Evolutionary conservation across 179 eudicot genomes (phyloP).

Genomic region (Silene coronaria): DNA sequence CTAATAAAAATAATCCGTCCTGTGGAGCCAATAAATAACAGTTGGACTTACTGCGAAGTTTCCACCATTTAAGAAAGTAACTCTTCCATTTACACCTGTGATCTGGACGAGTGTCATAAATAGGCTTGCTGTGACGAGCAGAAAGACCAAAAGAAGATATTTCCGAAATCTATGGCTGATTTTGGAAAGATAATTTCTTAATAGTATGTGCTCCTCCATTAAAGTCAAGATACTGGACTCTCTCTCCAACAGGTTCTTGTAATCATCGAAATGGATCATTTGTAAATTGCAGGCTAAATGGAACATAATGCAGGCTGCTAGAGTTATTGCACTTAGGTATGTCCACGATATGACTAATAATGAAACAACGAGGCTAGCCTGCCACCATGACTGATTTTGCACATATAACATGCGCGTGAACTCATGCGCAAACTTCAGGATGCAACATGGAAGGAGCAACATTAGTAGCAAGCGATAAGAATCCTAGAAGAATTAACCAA

Average conservation of each 20-base stretch:
- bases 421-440: conserved; percentile 67
- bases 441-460: conserved; percentile 57
- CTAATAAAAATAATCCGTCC: background rate
- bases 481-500: conserved; percentile 37
- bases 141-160: conserved; percentile 48
- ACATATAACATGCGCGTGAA: conserved; percentile 36
- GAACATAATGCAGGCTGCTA: conserved; percentile 68
- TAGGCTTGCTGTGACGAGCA: conserved; percentile 48
- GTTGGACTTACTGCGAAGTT: conserved; percentile 66
- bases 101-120: conserved; percentile 49
- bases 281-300: conserved; percentile 76
- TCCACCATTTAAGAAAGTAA: conserved; percentile 51
- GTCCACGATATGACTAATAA: conserved; percentile 62
- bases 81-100: conserved; percentile 39
- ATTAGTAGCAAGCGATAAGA: conserved; percentile 41
- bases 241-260: conserved; percentile 53
- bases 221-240: conserved; percentile 45
- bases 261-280: conserved; percentile 77
- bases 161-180: conserved; percentile 64
- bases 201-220: conserved; percentile 63
- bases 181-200: conserved; percentile 64
- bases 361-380: conserved; percentile 34
- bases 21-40: background rate
- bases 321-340: conserved; percentile 48
- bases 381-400: conserved; percentile 62